Conservation (phyloP, 495 filamentous ascomycete species). For the Penicillium desertorum region DNA sequence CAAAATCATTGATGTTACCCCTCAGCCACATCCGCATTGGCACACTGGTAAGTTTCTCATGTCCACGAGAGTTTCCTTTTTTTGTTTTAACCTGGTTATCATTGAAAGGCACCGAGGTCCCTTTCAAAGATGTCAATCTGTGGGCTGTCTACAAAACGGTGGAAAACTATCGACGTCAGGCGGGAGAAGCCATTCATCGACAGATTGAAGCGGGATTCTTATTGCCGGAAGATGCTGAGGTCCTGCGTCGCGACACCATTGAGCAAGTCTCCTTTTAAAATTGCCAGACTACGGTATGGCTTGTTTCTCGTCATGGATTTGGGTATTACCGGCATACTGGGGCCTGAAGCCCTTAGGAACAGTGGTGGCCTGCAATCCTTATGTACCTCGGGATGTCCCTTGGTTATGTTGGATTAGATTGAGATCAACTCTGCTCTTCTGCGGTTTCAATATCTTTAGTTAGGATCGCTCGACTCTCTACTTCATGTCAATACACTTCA, state of each 20-base stretch:
- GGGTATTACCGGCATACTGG: background rate
- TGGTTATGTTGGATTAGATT: background rate
- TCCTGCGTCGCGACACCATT: constrained; percentile 15
- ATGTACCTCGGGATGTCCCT: background rate
- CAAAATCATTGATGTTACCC: constrained; percentile 6
- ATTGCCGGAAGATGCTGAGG: constrained; percentile 10
- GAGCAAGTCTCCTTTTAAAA: constrained; percentile 2
- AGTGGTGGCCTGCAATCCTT: background rate
- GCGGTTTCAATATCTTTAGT: background rate
- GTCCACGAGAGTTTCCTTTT: background rate
- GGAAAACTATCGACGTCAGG: constrained; percentile 1
- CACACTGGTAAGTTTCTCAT: constrained; percentile 9
- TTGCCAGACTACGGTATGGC: background rate
- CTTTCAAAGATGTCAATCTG: background rate
- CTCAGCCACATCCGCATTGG: constrained; percentile 10
- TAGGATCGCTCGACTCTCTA: background rate
- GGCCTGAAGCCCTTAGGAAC: background rate
- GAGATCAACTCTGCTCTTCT: background rate
- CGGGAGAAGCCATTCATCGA: constrained; percentile 1
- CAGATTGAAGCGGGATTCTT: constrained; percentile 12
- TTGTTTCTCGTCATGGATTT: background rate
- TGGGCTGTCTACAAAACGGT: constrained; percentile 2
- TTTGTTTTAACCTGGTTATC: background rate
- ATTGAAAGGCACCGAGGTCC: constrained; percentile 1
- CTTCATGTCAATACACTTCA: background rate